Base-by-base conservation (phyloP, 225 moss, liverwort and hornwort species). In the Pseudoscleropodium purum region DNA sequence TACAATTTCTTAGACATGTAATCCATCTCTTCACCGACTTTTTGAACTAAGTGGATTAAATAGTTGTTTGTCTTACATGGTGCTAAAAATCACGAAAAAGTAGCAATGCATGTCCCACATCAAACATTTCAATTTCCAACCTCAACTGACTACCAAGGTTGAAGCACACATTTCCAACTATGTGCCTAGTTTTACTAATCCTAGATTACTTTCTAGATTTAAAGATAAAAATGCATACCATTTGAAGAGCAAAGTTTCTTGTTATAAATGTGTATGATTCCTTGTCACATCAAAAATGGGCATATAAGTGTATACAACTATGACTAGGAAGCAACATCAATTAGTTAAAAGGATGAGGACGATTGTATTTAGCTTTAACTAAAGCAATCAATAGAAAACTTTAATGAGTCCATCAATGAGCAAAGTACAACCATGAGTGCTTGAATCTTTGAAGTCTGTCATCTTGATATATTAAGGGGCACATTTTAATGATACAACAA, bases 11-110 rank as follows among this genome's bases (percentile, higher is more conserved):
- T 90, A 47, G 87, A 87, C 15, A 79, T 83, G 15, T 34, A 31
- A 85, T 93, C 83, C 68, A 70, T 73, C 67, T 92, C 87, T 90
- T 93, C 91, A 30, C 75, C 89, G 52, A 87, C 89, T 70, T 94
- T 89, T 52, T 75, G 67, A 63, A 94, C 90, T 52, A 91, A 87
- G 51, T 83, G 80, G 45, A 69, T 61, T 61, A 56, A 93, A 77
- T 89, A 94, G 49, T 91, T 90, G 56, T 91, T 89, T 69, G 86
- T 91, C 63, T 86, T 93, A 89, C 59, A 89, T 29, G 34, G 21
- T 34, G 5, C 66, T 29, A 77, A 37, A 47, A 18, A 45, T 45
- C 18, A 30, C 31, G 4, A 18, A 31, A 75, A 16, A 17, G 30
- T 47, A 11, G 18, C 6, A 45, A 30, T 75, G 13, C 12, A 59